Conservation (phyloP, 345 rosid genomes). For the Brassica juncea region DNA sequence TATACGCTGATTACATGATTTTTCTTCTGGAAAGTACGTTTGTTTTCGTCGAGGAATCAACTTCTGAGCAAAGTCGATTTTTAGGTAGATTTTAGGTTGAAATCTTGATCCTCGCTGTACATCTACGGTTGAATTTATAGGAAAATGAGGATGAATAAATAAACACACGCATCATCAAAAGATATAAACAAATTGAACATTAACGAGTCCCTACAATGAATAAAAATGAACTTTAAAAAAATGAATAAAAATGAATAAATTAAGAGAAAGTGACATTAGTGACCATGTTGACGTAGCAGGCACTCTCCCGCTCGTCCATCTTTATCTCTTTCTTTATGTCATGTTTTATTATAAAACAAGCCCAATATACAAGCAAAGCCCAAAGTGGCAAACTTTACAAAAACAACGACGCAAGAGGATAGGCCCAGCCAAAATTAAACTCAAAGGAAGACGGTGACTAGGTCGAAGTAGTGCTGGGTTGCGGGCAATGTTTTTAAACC, state of each 20-base stretch:
- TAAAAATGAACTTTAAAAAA: neutral
- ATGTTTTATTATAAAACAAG: no score
- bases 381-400: no score
- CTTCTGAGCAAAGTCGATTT: constrained; percentile 16
- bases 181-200: neutral
- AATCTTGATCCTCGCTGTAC: neutral
- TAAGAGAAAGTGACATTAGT: constrained; percentile 3
- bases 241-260: neutral
- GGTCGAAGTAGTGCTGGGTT: no score
- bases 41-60: constrained; percentile 10
- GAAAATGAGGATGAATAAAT: neutral
- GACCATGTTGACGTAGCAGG: no score
- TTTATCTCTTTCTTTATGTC: no score
- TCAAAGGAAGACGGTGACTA: no score
- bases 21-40: neutral
- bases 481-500: no score
- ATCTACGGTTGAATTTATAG: neutral
- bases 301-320: no score
- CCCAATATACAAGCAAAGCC: no score
- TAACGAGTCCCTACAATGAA: neutral
- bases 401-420: no score
- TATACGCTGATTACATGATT: neutral
- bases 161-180: constrained; percentile 3
- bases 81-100: constrained; percentile 31
- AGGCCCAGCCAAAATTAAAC: no score